Evolutionary conservation across 2,329 filamentous ascomycete genomes (phyloP), one percentile per base, ranked within the genome.

Genomic region (Fusarium mundagurra): DNA sequence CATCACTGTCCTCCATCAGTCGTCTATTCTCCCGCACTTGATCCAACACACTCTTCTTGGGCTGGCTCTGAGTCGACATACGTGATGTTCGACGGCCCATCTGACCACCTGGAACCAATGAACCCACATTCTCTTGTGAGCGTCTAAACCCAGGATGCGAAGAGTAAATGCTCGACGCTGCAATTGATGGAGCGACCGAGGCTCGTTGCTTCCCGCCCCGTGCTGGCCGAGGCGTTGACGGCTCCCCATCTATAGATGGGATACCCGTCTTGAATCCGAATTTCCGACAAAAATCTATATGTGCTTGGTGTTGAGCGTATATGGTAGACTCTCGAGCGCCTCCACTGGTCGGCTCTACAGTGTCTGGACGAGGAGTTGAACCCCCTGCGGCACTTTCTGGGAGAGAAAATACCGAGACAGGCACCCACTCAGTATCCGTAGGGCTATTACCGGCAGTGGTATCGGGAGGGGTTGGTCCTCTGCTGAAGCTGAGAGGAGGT

Each of bases 131-230:
- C n/a, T 62, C 53, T 39, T 73, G 69, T 36, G 61, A 67, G 10
- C 58, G 61, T 24, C 69, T 67, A 34, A 75, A 73, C 16, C 69
- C 72, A 22, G 72, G 62, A 33, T 73, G 64, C 5, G 57, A 33
- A 24, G 75, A 78, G 62, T 77, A 78, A 5, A 75, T 18, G 24
- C 76, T 78, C 24, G 76, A 78, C 8, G 68, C n/a, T 9, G 48
- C 58, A 44, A 57, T 16, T 7, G 63, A 64, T 5, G 24, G 18
- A 5, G 18, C n/a, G 22, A n/a, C 53, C 8, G 17, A 33, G 1
- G 24, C 27, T 29, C 38, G 39, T 18, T 31, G 29, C 20, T 36
- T 44, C 11, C 18, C 24, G 4, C 18, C 14, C 22, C 27, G 54
- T 51, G 54, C 9, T 47, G 39, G 33, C n/a, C 17, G 27, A 31